phyloP scores from a whole-genome alignment of 306 rosid species.

The Bauhinia variegata region DNA sequence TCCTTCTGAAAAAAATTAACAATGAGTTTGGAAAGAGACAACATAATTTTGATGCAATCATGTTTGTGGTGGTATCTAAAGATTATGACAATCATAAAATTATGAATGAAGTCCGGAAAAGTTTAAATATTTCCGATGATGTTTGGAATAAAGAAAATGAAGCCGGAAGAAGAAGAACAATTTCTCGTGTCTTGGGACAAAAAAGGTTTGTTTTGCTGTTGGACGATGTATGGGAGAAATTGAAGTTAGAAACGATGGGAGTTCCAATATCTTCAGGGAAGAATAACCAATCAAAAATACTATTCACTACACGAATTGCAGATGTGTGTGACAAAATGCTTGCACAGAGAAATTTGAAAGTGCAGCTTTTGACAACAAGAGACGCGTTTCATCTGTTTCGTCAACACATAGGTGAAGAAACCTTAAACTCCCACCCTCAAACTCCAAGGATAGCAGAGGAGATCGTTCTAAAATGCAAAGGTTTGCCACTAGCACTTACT shows the following conservation, averaged over 20 bases:
- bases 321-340: conserved; percentile 42
- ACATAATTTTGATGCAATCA: background rate
- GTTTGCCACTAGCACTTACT: conserved; percentile 36
- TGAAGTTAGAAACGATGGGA: conserved; percentile 35
- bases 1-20: conserved; percentile 22
- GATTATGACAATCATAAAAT: conserved; percentile 1
- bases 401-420: conserved; percentile 17
- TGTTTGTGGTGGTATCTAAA: conserved; percentile 35
- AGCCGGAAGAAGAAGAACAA: background rate
- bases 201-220: conserved; percentile 32
- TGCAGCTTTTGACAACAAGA: conserved; percentile 4
- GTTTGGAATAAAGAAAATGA: background rate
- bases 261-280: background rate
- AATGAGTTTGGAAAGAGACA: conserved; percentile 11
- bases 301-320: conserved; percentile 34
- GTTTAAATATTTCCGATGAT: background rate
- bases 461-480: conserved; percentile 6
- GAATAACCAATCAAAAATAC: conserved; percentile 11
- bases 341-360: conserved; percentile 5
- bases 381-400: conserved; percentile 32
- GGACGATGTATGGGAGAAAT: conserved; percentile 42
- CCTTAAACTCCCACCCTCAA: background rate
- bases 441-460: conserved; percentile 7
- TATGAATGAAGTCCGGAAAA: conserved; percentile 20
- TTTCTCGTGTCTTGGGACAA: background rate